A percentile compares a stretch with the other conserved stretches of the same genome.
These are phyloP conservation scores for Ambrosia trifida DNA, from an alignment of 129 eudicot species.

Conservation along the genomic window DNA sequence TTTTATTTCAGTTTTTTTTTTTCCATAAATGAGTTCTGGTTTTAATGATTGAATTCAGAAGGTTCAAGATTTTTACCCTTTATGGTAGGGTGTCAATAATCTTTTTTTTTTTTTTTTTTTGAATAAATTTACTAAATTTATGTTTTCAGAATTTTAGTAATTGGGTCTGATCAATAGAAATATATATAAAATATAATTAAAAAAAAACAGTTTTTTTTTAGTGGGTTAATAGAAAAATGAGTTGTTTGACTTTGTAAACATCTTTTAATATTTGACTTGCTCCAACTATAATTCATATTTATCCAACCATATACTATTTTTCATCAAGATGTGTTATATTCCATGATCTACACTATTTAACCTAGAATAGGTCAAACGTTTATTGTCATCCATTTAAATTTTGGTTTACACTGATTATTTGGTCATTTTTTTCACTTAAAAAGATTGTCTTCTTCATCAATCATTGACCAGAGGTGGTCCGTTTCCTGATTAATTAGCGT, in stretches of 20 bases:
- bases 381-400: neutral
- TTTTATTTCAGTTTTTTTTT: neutral
- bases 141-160: constrained; percentile 5
- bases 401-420: constrained; percentile 6
- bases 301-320: neutral
- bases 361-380: constrained; percentile 14
- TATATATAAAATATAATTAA: too few species aligned
- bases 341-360: constrained; percentile 7
- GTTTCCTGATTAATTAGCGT: too few species aligned
- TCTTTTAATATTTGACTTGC: constrained; percentile 13
- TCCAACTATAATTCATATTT: constrained; percentile 22
- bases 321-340: constrained; percentile 14
- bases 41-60: constrained; percentile 13
- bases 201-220: constrained; percentile 14
- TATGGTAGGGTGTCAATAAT: constrained; percentile 14
- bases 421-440: neutral
- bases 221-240: constrained; percentile 23
- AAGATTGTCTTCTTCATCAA: neutral
- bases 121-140: constrained; percentile 7
- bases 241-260: constrained; percentile 29
- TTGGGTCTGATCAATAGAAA: neutral
- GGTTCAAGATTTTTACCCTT: constrained; percentile 19
- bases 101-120: neutral
- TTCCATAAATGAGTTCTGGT: constrained; percentile 25
- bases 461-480: too few species aligned